Base-by-base conservation (phyloP, 192 early-diverging fungal genomes). In the Fimicolochytrium jonesii region DNA sequence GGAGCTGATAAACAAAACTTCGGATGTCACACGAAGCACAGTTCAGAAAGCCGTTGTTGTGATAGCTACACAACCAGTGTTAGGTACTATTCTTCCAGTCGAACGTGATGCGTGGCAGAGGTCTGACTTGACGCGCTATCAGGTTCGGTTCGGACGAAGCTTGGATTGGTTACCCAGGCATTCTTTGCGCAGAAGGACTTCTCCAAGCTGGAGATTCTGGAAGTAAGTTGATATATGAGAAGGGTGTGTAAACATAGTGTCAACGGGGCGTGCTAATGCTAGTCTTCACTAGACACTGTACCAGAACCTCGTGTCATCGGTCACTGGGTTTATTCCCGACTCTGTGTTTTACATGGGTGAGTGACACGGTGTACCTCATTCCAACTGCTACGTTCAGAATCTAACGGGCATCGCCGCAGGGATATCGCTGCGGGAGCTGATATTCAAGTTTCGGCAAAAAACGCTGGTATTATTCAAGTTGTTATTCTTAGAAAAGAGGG, bases 11-110 rank as follows among this genome's bases (percentile, higher is more conserved):
- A 77, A 85, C 48, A 87, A 82, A 69, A 82, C 88, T 3, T 68
- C 80, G 25, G 90, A 91, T 77, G 79, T 91, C 41, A 91, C 90
- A 13, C 73, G 90, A 20, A 85, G 77, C 25, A 88, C 83, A 46
- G 87, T 91, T 5, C 90, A 91, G 67, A 91, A 91, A 61, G 88
- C 90, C 11, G 83, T 90, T 0, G 87, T 91, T 13, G 82, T 91
- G 1, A 67, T 91, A 2, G 85, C 88, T 9, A 76, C 74, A 20
- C 85, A 90, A 61, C 61, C 65, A 9, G 52, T 75, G 6, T 42
- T 67, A 13, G 66, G 71, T 74, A 42, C 41, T 20, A 6, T 17
- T 39, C 13, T 56, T 61, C 3, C 20, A 41, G 4, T 20, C n/a
- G 28, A 6, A 4, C 29, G 23, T 56, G 18, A 31, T 59, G 20